A percentile compares a stretch with the other conserved stretches of the same genome.
phyloP scores from a whole-genome alignment of 176 grass and related monocot species.

The Ampelocalamus luodianensis region DNA sequence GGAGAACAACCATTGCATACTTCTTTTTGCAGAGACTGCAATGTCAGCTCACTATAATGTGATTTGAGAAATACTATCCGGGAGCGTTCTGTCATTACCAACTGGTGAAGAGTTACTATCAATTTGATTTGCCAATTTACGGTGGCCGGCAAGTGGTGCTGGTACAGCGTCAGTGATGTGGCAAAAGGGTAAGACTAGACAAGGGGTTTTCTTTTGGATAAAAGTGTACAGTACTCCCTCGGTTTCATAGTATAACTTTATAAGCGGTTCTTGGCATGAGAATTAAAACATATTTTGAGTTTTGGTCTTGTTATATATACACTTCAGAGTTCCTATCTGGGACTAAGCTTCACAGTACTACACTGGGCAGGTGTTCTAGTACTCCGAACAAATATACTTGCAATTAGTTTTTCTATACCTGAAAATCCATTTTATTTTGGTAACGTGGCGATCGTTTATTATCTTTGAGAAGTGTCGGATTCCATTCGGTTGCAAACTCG shows the following conservation, averaged over 20 bases:
- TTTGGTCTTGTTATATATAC: neutral
- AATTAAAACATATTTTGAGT: neutral
- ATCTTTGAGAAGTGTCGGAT: neutral
- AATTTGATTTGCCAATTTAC: constrained; percentile 38
- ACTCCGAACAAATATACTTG: neutral
- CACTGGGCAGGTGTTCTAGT: neutral
- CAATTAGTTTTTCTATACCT: neutral
- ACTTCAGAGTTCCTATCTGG: neutral
- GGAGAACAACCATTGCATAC: constrained; percentile 39
- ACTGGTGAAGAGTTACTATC: constrained; percentile 44
- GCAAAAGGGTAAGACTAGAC: neutral
- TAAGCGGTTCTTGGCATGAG: neutral
- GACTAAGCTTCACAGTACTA: neutral
- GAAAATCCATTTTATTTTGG: neutral
- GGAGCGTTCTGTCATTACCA: constrained; percentile 26
- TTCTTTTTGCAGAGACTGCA: constrained; percentile 21
- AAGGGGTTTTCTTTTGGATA: neutral
- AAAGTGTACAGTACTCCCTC: neutral
- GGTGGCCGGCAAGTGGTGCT: constrained; percentile 32
- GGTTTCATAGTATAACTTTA: neutral
- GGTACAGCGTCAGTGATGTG: constrained; percentile 9
- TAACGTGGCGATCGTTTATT: neutral
- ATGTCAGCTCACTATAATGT: constrained; percentile 48
- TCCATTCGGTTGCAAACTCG: neutral
- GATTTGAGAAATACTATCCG: constrained; percentile 35